Conservation (phyloP, 2,329 filamentous ascomycete species). For the Fusarium zealandicum region DNA sequence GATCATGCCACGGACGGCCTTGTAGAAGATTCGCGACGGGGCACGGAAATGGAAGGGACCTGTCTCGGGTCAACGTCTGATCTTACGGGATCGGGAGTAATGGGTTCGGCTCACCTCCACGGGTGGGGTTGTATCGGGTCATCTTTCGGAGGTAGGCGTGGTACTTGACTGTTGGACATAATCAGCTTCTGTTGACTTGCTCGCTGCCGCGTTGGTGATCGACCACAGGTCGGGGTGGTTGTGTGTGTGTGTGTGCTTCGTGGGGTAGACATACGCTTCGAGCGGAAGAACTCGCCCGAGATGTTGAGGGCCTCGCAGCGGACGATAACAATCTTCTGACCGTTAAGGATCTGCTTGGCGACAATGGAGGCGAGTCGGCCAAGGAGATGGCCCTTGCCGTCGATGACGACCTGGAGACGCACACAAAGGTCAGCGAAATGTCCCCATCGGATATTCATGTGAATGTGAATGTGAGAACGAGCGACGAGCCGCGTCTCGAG, state of each 20-base stretch:
- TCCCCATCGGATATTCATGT: slow-evolving; percentile 27
- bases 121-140: slow-evolving; percentile 99
- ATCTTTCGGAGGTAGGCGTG: slow-evolving; percentile 99
- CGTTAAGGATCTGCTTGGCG: slow-evolving; percentile 98
- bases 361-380: slow-evolving; percentile 98
- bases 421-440: slow-evolving; percentile 36
- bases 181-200: slow-evolving; percentile 53
- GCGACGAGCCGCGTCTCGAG: slow-evolving; percentile 17
- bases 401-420: slow-evolving; percentile 83
- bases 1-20: slow-evolving; percentile 99
- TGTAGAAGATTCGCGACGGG: slow-evolving; percentile 99
- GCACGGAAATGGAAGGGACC: slow-evolving; percentile 99
- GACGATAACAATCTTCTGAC: slow-evolving; percentile 99
- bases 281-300: slow-evolving; percentile 99
- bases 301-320: slow-evolving; percentile 99
- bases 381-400: slow-evolving; percentile 99
- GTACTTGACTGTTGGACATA: slow-evolving; percentile 87
- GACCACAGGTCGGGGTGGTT: slow-evolving; percentile 25
- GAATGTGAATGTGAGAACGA: slow-evolving; percentile 30
- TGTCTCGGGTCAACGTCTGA: slow-evolving; percentile 53
- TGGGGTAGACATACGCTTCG: slow-evolving; percentile 85
- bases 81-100: slow-evolving; percentile 21
- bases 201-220: slow-evolving; percentile 29
- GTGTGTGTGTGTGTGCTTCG: slow-evolving; percentile 15
- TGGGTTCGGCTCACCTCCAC: slow-evolving; percentile 76